phyloP scores from a whole-genome alignment of 441 rosid genomes.

The Gossypium lobatum region DNA sequence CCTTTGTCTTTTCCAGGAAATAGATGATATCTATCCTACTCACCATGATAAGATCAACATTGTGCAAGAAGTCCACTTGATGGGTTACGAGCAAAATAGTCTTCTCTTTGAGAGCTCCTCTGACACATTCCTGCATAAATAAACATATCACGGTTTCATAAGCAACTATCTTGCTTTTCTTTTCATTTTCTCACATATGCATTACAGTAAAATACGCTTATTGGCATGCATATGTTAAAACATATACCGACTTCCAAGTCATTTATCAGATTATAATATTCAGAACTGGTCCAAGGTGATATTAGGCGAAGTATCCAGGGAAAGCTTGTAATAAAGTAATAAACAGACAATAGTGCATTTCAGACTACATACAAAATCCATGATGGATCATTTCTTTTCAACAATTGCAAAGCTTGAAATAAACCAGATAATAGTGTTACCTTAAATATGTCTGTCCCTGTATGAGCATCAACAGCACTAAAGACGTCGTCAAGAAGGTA shows the following conservation, averaged over 20 bases:
- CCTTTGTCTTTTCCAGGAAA: background rate
- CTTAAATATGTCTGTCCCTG: slow-evolving; percentile 88
- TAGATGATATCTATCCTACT: background rate
- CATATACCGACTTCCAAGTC: background rate
- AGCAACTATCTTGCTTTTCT: background rate
- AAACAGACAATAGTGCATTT: background rate
- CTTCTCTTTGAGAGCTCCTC: slow-evolving; percentile 77
- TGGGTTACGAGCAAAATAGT: slow-evolving; percentile 85
- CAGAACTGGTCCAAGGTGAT: background rate
- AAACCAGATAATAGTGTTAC: slow-evolving; percentile 23
- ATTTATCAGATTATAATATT: background rate
- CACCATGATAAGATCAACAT: slow-evolving; percentile 78
- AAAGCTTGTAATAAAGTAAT: background rate
- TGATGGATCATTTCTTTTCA: background rate
- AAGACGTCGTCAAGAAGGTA: slow-evolving; percentile 91
- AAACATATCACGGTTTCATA: slow-evolving; percentile 12
- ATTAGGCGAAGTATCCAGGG: background rate
- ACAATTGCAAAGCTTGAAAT: background rate
- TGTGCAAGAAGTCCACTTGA: slow-evolving; percentile 90
- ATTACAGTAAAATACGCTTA: background rate
- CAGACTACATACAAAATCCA: background rate
- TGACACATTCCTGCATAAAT: slow-evolving; percentile 62
- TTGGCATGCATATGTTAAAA: background rate
- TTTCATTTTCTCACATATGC: background rate
- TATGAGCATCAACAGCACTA: slow-evolving; percentile 97